These are phyloP conservation scores for Diaporthe sp. DNA, from an alignment of 2,329 filamentous ascomycete genomes.

Conservation along the genomic window DNA sequence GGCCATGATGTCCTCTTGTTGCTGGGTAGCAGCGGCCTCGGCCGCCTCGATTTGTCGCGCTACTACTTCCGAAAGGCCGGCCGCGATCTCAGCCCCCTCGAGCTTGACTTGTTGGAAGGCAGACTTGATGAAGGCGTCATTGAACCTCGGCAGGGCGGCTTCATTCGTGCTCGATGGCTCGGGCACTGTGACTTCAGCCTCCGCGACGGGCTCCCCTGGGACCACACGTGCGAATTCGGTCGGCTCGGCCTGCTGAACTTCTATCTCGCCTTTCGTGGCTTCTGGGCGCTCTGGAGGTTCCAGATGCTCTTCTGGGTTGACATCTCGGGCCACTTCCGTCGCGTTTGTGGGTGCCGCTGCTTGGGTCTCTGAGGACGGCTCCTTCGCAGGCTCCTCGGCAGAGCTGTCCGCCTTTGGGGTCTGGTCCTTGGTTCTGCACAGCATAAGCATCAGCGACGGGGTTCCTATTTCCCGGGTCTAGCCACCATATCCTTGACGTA, in stretches of 20 bases:
- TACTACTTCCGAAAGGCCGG: constrained; percentile 40
- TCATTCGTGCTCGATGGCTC: not conserved
- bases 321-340: not conserved
- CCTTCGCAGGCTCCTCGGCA: constrained; percentile 15
- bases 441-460: not conserved
- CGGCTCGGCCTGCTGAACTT: constrained; percentile 22
- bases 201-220: constrained; percentile 3
- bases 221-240: not conserved
- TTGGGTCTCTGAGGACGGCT: constrained; percentile 3
- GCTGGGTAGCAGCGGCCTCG: constrained; percentile 3
- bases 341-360: not conserved
- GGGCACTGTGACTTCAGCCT: not conserved
- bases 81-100: constrained; percentile 38
- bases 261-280: not conserved
- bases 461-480: not conserved
- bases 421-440: constrained; percentile 28
- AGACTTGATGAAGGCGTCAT: constrained; percentile 26
- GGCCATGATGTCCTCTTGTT: not conserved
- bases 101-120: constrained; percentile 29
- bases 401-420: constrained; percentile 15
- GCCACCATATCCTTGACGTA: not conserved
- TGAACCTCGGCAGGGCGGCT: constrained; percentile 8
- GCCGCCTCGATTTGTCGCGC: constrained; percentile 30
- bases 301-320: constrained; percentile 15
- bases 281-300: constrained; percentile 10